These are phyloP conservation scores for Ascochyta koolunga DNA, from an alignment of 2,329 filamentous ascomycete genomes.

Conservation along the genomic window DNA sequence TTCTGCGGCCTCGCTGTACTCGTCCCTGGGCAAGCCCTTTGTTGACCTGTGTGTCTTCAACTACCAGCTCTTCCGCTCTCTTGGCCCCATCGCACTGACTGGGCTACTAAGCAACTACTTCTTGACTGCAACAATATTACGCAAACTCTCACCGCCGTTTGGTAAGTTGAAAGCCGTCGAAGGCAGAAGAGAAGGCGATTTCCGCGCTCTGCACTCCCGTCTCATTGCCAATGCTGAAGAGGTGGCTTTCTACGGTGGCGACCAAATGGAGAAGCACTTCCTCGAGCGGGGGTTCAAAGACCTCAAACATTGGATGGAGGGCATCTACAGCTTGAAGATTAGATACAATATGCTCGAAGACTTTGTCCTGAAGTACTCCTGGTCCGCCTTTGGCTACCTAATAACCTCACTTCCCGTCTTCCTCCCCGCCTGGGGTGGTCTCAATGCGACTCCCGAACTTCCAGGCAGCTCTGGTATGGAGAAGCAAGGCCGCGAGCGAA, in stretches of 20 bases:
- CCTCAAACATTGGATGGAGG: conserved; percentile 95
- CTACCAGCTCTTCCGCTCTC: conserved; percentile 90
- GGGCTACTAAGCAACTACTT: conserved; percentile 93
- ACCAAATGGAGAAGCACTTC: conserved; percentile 92
- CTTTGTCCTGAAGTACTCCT: conserved; percentile 97
- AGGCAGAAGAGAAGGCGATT: conserved; percentile 92
- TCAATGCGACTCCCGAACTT: conserved; percentile 75
- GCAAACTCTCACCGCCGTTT: conserved; percentile 90
- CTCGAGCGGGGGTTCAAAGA: conserved; percentile 91
- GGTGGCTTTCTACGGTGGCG: conserved; percentile 95
- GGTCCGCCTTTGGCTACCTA: conserved; percentile 96
- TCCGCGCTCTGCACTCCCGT: conserved; percentile 86
- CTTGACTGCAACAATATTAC: conserved; percentile 86
- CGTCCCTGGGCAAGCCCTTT: conserved; percentile 94
- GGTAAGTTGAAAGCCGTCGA: conserved; percentile 97
- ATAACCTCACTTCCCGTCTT: conserved; percentile 93
- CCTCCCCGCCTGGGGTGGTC: conserved; percentile 88
- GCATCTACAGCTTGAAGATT: conserved; percentile 96
- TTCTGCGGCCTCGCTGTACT: conserved; percentile 89
- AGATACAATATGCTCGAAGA: conserved; percentile 99
- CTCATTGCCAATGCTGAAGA: conserved; percentile 97
- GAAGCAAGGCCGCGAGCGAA: conserved; percentile 70
- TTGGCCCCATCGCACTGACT: conserved; percentile 85
- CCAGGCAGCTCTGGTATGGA: conserved; percentile 45
- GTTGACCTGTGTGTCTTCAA: conserved; percentile 99